Percentiles rank a stretch among this genome's conserved stretches.
phyloP scores from a whole-genome alignment of 1,284 basidiomycete genomes.

The Nidula niveotomentosa region DNA sequence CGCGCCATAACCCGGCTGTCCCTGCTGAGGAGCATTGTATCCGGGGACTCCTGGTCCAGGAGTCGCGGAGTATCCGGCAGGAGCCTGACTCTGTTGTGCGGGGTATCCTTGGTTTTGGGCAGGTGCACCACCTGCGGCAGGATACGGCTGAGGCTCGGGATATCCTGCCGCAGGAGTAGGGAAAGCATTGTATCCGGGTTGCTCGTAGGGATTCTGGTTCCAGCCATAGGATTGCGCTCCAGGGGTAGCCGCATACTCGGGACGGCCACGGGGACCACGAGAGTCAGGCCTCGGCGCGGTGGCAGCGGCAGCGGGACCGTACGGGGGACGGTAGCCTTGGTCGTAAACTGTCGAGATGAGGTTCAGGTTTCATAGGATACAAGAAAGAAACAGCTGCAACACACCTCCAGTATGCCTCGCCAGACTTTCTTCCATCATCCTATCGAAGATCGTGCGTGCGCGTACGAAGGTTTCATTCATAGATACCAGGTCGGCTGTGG shows the following conservation, averaged over 20 bases:
- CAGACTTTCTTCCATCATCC: constrained; percentile 90
- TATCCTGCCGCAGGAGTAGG: constrained; percentile 17
- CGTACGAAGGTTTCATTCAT: constrained; percentile 91
- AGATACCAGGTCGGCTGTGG: constrained; percentile 75
- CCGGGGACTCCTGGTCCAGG: not conserved
- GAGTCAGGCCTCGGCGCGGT: not conserved
- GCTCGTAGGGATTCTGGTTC: constrained; percentile 40
- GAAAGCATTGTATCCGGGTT: constrained; percentile 41
- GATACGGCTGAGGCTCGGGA: not conserved
- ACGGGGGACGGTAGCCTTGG: constrained; percentile 15
- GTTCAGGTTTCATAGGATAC: constrained; percentile 6
- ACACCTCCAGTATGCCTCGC: constrained; percentile 65
- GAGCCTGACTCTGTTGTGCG: constrained; percentile 3
- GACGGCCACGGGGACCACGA: not conserved
- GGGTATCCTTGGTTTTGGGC: not conserved
- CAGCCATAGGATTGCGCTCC: constrained; percentile 27
- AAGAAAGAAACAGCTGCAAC: constrained; percentile 4
- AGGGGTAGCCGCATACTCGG: constrained; percentile 12
- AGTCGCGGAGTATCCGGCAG: not conserved
- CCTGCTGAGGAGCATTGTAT: constrained; percentile 6
- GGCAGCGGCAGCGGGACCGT: constrained; percentile 8
- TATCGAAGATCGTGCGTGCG: constrained; percentile 81
- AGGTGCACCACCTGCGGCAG: not conserved
- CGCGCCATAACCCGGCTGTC: constrained; percentile 5
- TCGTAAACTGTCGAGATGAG: constrained; percentile 29